Percentiles rank a stretch among this genome's conserved stretches.
Evolutionary conservation across 73 alveolate genomes (phyloP).

Genomic region (Paramecium biaurelia): DNA sequence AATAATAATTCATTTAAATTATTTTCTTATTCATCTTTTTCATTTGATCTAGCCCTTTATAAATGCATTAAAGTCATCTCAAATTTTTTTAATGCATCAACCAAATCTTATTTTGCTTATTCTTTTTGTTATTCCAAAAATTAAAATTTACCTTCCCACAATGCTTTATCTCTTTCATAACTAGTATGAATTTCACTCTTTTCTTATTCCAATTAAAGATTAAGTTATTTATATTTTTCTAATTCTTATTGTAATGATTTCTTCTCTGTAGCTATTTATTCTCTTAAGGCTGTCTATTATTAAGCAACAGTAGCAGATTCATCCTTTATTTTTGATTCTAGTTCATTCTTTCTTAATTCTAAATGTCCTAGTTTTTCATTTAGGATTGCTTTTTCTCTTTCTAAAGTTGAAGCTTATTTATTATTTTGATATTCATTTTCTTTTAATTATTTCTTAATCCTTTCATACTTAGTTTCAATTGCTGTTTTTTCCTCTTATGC

Average conservation of each 20-base stretch:
- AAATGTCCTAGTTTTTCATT: slow-evolving; percentile 60
- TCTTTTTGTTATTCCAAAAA: slow-evolving; percentile 88
- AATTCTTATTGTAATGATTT: slow-evolving; percentile 65
- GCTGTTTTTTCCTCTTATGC: slow-evolving; percentile 69
- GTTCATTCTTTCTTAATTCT: slow-evolving; percentile 51
- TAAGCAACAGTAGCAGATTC: slow-evolving; percentile 63
- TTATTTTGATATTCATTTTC: slow-evolving; percentile 72
- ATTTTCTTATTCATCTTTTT: slow-evolving; percentile 79
- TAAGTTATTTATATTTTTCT: slow-evolving; percentile 66
- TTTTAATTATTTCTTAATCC: slow-evolving; percentile 72
- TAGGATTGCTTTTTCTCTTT: slow-evolving; percentile 72
- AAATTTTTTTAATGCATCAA: slow-evolving; percentile 84
- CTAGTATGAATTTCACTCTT: slow-evolving; percentile 67
- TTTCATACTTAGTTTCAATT: slow-evolving; percentile 70
- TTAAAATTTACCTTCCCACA: slow-evolving; percentile 91
- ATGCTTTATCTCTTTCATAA: slow-evolving; percentile 89
- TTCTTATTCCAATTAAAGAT: slow-evolving; percentile 63
- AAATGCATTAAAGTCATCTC: slow-evolving; percentile 86
- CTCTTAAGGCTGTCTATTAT: slow-evolving; percentile 65
- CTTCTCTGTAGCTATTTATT: slow-evolving; percentile 58
- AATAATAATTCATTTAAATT: slow-evolving; percentile 72
- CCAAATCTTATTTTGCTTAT: slow-evolving; percentile 84
- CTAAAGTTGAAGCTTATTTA: slow-evolving; percentile 69
- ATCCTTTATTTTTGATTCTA: slow-evolving; percentile 69
- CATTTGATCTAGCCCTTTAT: slow-evolving; percentile 78